These are phyloP conservation scores for Jamesozyma lodderae DNA, from an alignment of 805 yeast genomes.

Conservation along the genomic window DNA sequence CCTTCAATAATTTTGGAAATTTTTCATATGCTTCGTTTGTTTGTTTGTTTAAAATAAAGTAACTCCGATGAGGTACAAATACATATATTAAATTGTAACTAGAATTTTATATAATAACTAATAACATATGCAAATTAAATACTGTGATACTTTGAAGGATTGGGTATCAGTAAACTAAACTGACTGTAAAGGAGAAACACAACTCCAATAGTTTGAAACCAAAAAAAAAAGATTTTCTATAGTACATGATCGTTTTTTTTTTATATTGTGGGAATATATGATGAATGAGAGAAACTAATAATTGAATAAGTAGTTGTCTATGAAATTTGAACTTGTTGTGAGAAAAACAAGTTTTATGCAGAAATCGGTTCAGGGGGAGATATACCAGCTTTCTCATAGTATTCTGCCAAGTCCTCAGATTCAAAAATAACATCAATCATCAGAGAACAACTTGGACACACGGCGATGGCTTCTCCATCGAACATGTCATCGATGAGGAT, in stretches of 20 bases:
- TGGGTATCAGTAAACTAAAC: too few species aligned
- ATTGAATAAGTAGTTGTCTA: too few species aligned
- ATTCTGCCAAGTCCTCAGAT: constrained; percentile 38
- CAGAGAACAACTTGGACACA: constrained; percentile 91
- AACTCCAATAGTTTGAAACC: too few species aligned
- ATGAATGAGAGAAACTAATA: too few species aligned
- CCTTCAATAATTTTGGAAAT: neutral
- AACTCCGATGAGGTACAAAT: neutral
- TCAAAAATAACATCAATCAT: constrained; percentile 91
- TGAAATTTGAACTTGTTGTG: neutral
- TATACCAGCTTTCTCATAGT: constrained; percentile 32
- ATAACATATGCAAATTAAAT: too few species aligned
- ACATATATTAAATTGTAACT: too few species aligned
- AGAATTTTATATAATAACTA: too few species aligned
- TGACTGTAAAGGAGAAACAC: too few species aligned
- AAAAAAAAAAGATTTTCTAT: too few species aligned
- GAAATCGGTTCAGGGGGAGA: constrained; percentile 26
- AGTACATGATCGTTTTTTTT: too few species aligned
- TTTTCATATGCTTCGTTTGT: neutral
- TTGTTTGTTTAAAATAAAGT: neutral
- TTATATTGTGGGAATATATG: too few species aligned
- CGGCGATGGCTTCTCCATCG: constrained; percentile 91
- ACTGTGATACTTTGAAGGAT: too few species aligned
- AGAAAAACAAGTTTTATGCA: constrained; percentile 1
- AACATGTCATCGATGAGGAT: constrained; percentile 72